Base-by-base conservation (phyloP, 2,329 filamentous ascomycete species). In the Ascochyta fabae region DNA sequence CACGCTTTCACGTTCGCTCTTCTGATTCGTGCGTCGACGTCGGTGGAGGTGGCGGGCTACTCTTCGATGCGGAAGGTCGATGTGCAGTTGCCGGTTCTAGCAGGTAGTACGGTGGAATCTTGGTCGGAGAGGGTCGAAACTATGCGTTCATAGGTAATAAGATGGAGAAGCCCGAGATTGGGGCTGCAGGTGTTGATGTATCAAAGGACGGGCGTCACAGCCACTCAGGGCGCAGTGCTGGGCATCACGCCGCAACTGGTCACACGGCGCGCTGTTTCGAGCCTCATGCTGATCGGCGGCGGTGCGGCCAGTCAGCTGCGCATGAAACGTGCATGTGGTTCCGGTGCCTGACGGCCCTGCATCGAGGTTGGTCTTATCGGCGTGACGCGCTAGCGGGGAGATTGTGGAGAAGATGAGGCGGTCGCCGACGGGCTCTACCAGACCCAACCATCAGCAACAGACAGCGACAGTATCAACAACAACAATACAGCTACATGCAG, bases 161-260 rank as follows among this genome's bases (percentile, higher is more conserved):
- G 5, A 9, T 53, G 51, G 47, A 51, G 35, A 16, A 31, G 22
- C 24, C 34, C 49, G 44, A 48, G 36, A 53, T 41, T 39, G 35
- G 40, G 49, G 24, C 49, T 48, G 46, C 51, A 47, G 48, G 45
- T 22, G 46, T 29, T 44, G 33, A 44, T 47, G 53, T 58, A 67
- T 65, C 58, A 65, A 66, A 60, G 63, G 63, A 48, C 45, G 43
- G 44, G 52, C 40, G 46, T 53, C 53, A 58, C 57, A 69, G 66
- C 72, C 72, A 73, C 61, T 73, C 64, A 72, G 45, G 67, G 64
- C 70, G 69, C 70, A 67, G 71, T 48, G 40, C 49, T 57, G 55
- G 70, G 48, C 63, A 61, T 58, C 60, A 59, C 62, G 63, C 56
- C 52, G 49, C 33, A 27, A 43, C 23, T 50, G 62, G 66, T 73